Evolutionary conservation across 192 early-diverging fungal species (phyloP).

Genomic region (Backusella circina): DNA sequence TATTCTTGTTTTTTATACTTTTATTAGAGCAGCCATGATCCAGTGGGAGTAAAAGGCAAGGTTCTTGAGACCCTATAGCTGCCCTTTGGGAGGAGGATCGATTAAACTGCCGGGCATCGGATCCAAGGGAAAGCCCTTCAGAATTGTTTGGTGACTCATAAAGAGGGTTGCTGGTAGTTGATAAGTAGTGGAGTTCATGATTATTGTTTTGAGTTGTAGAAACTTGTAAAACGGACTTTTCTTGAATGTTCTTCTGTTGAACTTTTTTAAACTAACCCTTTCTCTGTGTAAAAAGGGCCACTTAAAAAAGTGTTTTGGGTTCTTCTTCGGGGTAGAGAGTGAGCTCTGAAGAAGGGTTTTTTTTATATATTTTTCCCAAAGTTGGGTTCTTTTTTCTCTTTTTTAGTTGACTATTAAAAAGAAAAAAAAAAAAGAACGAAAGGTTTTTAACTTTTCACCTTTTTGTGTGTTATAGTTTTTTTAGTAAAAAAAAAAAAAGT

Average conservation of each 20-base stretch:
- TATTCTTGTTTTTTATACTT: neutral
- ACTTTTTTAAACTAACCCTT: neutral
- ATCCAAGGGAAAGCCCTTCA: neutral
- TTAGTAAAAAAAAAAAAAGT: neutral
- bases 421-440: neutral
- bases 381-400: neutral
- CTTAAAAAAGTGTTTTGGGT: neutral
- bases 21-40: neutral
- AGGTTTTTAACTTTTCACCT: neutral
- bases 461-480: neutral
- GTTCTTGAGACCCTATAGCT: neutral
- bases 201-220: neutral
- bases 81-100: neutral
- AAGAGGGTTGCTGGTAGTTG: neutral
- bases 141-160: neutral
- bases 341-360: neutral
- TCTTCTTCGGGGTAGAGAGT: neutral
- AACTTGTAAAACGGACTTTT: neutral
- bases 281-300: constrained; percentile 3
- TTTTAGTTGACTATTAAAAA: neutral
- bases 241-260: neutral
- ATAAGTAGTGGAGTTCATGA: neutral
- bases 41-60: neutral
- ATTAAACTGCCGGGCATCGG: neutral
- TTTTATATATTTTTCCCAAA: neutral